Evolutionary conservation across 1,139 yeast species (phyloP).

Genomic region (Martiniozyma asiatica): DNA sequence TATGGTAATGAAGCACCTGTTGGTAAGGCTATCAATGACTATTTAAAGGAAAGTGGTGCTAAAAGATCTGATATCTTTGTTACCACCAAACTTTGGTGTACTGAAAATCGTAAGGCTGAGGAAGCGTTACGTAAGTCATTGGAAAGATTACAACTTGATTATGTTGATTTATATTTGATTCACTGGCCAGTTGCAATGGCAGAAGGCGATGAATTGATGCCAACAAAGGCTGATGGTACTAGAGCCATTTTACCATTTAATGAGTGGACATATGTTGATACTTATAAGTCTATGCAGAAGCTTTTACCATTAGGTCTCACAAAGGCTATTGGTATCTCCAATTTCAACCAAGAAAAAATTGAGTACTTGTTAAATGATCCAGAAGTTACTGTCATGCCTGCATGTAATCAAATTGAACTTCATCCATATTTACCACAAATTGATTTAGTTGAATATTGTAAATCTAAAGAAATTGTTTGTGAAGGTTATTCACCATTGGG

Average conservation of each 20-base stretch:
- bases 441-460: conserved; percentile 45
- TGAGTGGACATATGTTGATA: conserved; percentile 45
- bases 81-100: conserved; percentile 37
- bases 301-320: conserved; percentile 29
- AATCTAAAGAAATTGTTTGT: conserved; percentile 41
- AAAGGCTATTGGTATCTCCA: conserved; percentile 70
- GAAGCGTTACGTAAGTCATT: conserved; percentile 53
- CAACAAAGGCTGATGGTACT: conserved; percentile 30
- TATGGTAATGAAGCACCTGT: conserved; percentile 45
- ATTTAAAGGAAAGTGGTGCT: conserved; percentile 27
- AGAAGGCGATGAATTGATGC: conserved; percentile 27
- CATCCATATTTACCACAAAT: conserved; percentile 69
- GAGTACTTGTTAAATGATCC: conserved; percentile 40
- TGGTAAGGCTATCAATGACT: conserved; percentile 33
- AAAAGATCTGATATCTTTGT: conserved; percentile 34
- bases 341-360: conserved; percentile 47
- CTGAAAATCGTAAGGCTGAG: conserved; percentile 40
- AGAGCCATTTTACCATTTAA: conserved; percentile 30
- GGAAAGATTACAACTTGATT: conserved; percentile 58
- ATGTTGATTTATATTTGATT: conserved; percentile 70
- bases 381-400: conserved; percentile 47
- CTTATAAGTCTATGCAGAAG: conserved; percentile 61
- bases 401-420: conserved; percentile 60
- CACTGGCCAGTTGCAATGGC: conserved; percentile 76
- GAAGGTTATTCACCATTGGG: conserved; percentile 83